Evolutionary conservation across 1,139 yeast genomes (phyloP), one percentile per base, ranked within the genome.

Genomic region (Yamadazyma dendronema): DNA sequence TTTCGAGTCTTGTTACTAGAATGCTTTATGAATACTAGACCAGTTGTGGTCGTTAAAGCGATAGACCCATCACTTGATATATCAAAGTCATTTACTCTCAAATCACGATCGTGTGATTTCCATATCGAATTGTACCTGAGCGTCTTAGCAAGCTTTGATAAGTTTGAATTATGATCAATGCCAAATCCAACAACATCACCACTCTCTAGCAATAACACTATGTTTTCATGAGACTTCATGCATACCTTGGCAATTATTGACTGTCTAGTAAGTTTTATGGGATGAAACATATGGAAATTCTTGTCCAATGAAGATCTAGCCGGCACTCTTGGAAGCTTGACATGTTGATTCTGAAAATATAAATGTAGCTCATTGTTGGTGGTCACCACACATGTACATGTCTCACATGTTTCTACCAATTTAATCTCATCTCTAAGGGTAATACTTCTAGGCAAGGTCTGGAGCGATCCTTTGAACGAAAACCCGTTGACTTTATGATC

Each of bases 11-110:
- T 54, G 6, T 35, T 37, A 6, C 40, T 35, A 5, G 54, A 40
- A 28, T 52, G 54, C 33, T 61, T 65, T 17, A 62, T 42, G 43
- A 69, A 86, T 0, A 78, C 85, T 9, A 81, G 71, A 0, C 96
- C 96, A 38, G 79, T 77, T 26, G 69, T 59, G 0, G 94, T 84
- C 44, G 86, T 77, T 1, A 88, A 56, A 1, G 87, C 65, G 1
- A 86, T 58, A 0, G 87, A 78, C 0, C 95, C 95, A 50, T 83
- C 87, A 19, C 62, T 67, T 1, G 85, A 76, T 31, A 83, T 72
- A 53, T 81, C 92, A 28, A 84, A 74, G 58, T 86, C 95, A 2
- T 69, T 59, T 1, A 65, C 68, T 42, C 66, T 60, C 66, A 78
- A 61, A 41, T 74, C 79, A 12, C 58, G 57, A 36, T 74, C 75